Evolutionary conservation across 2,329 filamentous ascomycete species (phyloP).

Genomic region (Phyllosticta paracitricarpa): DNA sequence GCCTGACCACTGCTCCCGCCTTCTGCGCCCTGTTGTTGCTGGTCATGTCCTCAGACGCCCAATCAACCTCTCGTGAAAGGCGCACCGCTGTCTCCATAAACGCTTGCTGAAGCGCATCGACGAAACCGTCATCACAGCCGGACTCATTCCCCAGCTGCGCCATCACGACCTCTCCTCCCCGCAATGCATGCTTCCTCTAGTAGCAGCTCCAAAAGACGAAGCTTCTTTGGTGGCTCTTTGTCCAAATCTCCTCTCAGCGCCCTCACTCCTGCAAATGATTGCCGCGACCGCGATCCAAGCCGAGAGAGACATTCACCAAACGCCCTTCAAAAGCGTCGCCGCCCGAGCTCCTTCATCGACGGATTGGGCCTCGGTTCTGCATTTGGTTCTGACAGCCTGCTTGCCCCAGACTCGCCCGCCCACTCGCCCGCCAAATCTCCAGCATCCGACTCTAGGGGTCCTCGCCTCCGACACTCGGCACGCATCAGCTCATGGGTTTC

Average conservation of each 20-base stretch:
- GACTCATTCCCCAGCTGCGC: neutral
- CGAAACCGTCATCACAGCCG: neutral
- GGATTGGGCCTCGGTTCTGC: slow-evolving; percentile 21
- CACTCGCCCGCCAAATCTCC: slow-evolving; percentile 4
- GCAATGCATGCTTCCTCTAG: slow-evolving; percentile 8
- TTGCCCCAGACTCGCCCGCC: slow-evolving; percentile 1
- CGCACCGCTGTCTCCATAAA: neutral
- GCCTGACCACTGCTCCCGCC: neutral
- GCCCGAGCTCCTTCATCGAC: slow-evolving; percentile 5
- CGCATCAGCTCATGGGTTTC: slow-evolving; percentile 50
- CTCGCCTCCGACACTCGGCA: slow-evolving; percentile 27
- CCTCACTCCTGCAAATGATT: slow-evolving; percentile 19
- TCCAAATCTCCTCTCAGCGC: slow-evolving; percentile 23
- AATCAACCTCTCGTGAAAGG: neutral
- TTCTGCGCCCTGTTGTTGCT: neutral
- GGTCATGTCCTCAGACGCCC: neutral
- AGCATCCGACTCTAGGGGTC: slow-evolving; percentile 14
- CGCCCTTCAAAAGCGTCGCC: slow-evolving; percentile 25
- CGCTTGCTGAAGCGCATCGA: neutral
- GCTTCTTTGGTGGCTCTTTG: slow-evolving; percentile 21
- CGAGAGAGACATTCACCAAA: slow-evolving; percentile 12
- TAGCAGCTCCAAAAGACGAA: slow-evolving; percentile 21
- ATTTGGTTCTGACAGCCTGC: slow-evolving; percentile 28
- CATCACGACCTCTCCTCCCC: neutral
- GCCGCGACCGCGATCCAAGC: slow-evolving; percentile 12